These are phyloP conservation scores for Albifimbria verrucaria DNA, from an alignment of 2,329 filamentous ascomycete genomes.

Conservation along the genomic window DNA sequence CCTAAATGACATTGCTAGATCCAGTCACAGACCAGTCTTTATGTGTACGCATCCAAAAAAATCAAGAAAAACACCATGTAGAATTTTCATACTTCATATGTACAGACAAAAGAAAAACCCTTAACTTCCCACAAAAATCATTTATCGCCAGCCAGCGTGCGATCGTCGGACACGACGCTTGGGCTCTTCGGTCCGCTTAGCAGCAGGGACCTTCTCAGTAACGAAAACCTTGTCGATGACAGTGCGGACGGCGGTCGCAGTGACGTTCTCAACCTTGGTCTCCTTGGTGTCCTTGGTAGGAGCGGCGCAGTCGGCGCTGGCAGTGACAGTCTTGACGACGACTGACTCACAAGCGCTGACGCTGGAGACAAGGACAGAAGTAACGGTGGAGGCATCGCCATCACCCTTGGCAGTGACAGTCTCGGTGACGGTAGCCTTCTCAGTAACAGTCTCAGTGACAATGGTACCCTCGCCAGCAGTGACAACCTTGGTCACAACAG, in stretches of 20 bases:
- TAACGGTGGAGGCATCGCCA: background rate
- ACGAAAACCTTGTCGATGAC: conserved; percentile 9
- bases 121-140: background rate
- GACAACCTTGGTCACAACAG: conserved; percentile 18
- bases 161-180: background rate
- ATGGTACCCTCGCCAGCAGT: conserved; percentile 4
- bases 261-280: conserved; percentile 1
- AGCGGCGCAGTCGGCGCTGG: conserved; percentile 2
- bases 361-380: background rate
- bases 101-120: background rate
- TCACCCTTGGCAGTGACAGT: background rate
- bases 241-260: background rate
- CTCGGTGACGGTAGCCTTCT: background rate
- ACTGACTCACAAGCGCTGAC: background rate
- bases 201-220: conserved; percentile 10
- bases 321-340: background rate
- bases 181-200: background rate
- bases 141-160: background rate
- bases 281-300: conserved; percentile 4
- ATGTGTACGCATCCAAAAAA: background rate
- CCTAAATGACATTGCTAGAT: background rate
- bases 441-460: no score
- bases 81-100: background rate
- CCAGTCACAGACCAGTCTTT: background rate
- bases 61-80: background rate